A percentile compares a stretch with the other conserved stretches of the same genome.
Conservation (phyloP, 1,284 basidiomycete species). For the Trametes hirsuta region DNA sequence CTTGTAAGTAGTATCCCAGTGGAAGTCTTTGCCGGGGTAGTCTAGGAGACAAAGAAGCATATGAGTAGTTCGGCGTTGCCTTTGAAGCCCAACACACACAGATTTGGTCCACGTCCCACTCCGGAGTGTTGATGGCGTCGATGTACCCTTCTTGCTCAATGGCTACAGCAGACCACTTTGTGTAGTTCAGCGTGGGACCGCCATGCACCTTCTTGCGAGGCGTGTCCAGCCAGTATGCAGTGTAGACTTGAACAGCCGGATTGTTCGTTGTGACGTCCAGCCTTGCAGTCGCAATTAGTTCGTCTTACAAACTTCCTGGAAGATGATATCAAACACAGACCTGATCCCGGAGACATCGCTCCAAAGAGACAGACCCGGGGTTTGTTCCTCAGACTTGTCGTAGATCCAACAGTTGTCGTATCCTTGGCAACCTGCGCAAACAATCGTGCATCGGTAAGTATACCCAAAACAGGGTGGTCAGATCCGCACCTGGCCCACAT, state of each 20-base stretch:
- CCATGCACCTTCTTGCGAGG: slow-evolving; percentile 55
- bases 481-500: slow-evolving; percentile 40
- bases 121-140: slow-evolving; percentile 57
- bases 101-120: slow-evolving; percentile 56
- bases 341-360: slow-evolving; percentile 51
- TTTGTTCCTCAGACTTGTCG: slow-evolving; percentile 35
- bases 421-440: slow-evolving; percentile 24
- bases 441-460: neutral
- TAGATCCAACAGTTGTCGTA: slow-evolving; percentile 45
- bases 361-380: slow-evolving; percentile 38
- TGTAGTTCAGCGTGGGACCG: slow-evolving; percentile 47
- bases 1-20: slow-evolving; percentile 48
- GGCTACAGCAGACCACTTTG: slow-evolving; percentile 50
- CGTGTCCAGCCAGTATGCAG: slow-evolving; percentile 47
- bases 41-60: slow-evolving; percentile 29
- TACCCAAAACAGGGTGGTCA: neutral
- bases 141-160: slow-evolving; percentile 61
- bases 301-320: too few species aligned
- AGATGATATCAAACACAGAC: neutral
- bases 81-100: slow-evolving; percentile 39
- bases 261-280: slow-evolving; percentile 56
- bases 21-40: slow-evolving; percentile 43
- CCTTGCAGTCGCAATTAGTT: slow-evolving; percentile 29
- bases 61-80: too few species aligned
- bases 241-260: slow-evolving; percentile 53